Base-by-base conservation (phyloP, 176 grass and related monocot species). In the Stipa capillata region DNA sequence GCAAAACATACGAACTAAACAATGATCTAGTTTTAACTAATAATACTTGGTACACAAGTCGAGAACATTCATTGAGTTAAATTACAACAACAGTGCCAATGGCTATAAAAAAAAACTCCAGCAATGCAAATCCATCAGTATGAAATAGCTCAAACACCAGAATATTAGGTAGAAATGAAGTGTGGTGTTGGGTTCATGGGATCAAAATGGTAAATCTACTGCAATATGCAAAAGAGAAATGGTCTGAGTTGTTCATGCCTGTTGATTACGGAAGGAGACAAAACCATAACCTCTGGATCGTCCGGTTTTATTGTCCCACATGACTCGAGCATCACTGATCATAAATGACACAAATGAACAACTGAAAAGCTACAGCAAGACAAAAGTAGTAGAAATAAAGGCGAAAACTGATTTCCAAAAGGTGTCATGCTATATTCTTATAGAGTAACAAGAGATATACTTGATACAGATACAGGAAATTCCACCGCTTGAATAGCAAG, bases 241-340 rank as follows among this genome's bases (percentile, higher is more conserved):
- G n/a, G 47, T 50, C 2, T 55, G 23, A 70, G 55, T 41, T 76
- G 63, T 77, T 14, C 82, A 64, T 94, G 70, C 92, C 89, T 94
- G 89, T 55, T 89, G 92, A 81, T 84, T 87, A 68, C 92, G 89
- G 81, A 94, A 94, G 72, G 92, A 94, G 64, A 94, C 89, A 87
- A 94, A 94, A 57, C 92, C 92, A 82, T 91, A 94, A 84, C 89
- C 92, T 91, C 92, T 94, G 42, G 92, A 94, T 66, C 86, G 92
- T 40, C 89, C 89, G 65, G 86, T 94, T 94, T 94, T 91, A 60
- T 94, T 94, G 75, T 94, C 92, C 92, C 92, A 91, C 92, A 94
- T 94, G 60, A 94, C 92, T 54, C 92, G 86, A 29, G 92, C 92
- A 89, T 94, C 89, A 60, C 92, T 94, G 73, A 78, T 83, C 73